These are phyloP conservation scores for Ophiognomonia clavigignenti-juglandacearum DNA, from an alignment of 2,329 filamentous ascomycete genomes.

Conservation along the genomic window DNA sequence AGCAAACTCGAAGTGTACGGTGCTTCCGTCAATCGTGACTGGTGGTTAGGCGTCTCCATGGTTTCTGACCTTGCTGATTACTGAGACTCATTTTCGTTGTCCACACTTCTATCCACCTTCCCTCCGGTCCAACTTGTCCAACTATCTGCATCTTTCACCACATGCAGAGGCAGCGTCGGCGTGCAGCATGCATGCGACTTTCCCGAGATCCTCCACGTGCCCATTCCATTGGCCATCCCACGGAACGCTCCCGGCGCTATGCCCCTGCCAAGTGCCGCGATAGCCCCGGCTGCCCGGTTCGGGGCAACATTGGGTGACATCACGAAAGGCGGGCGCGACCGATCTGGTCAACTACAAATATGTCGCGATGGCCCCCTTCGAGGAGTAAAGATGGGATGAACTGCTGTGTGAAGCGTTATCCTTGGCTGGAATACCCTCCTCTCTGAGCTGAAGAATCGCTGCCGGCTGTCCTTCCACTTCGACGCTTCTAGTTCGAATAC, in stretches of 20 bases:
- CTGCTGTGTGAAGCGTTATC: neutral
- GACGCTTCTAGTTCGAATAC: neutral
- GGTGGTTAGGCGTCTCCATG: no score
- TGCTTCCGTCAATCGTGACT: no score
- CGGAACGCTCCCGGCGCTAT: neutral
- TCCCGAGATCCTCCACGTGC: conserved; percentile 3
- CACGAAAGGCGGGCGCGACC: neutral
- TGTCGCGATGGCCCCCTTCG: neutral
- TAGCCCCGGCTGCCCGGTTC: neutral
- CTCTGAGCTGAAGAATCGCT: no score
- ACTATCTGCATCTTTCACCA: conserved; percentile 1
- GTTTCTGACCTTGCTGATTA: no score
- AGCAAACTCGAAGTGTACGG: no score
- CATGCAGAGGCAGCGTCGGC: conserved; percentile 1
- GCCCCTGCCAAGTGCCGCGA: neutral
- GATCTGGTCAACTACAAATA: neutral
- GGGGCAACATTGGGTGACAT: conserved; percentile 2
- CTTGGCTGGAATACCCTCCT: no score
- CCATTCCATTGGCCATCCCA: conserved; percentile 5
- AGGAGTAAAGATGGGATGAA: neutral
- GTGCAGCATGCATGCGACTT: no score
- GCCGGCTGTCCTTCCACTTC: neutral
- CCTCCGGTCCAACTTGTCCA: no score
- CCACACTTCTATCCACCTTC: no score
- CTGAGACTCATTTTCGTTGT: no score